These are phyloP conservation scores for Paxillus involutus DNA, from an alignment of 768 basidiomycete genomes.

Conservation along the genomic window DNA sequence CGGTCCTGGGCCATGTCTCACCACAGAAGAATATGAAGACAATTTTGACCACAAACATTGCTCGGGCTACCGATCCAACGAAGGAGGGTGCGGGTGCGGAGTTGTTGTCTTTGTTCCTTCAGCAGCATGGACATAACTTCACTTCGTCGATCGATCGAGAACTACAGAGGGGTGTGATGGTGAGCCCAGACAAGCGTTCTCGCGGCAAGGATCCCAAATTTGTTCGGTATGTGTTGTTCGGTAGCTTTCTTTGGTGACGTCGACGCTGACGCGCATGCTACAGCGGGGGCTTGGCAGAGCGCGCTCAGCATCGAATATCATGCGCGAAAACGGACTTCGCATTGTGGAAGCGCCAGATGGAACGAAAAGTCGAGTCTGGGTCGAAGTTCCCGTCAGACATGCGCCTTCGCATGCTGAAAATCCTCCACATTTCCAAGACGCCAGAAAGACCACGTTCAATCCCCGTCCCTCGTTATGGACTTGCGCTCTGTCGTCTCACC, in stretches of 20 bases:
- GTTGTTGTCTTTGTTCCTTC: constrained; percentile 52
- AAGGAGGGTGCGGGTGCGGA: constrained; percentile 51
- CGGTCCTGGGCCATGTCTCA: constrained; percentile 11
- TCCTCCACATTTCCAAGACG: constrained; percentile 36
- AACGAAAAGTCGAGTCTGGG: constrained; percentile 33
- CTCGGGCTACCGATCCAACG: constrained; percentile 50
- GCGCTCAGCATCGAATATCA: constrained; percentile 42
- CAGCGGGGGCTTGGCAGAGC: constrained; percentile 60
- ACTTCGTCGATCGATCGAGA: constrained; percentile 37
- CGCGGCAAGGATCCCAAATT: constrained; percentile 45
- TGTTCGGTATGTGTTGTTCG: constrained; percentile 39
- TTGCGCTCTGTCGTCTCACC: constrained; percentile 43
- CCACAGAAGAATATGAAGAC: constrained; percentile 42
- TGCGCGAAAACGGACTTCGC: constrained; percentile 44
- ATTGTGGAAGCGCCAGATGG: constrained; percentile 55
- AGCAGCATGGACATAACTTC: constrained; percentile 41
- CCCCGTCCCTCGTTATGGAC: constrained; percentile 30
- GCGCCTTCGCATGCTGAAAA: constrained; percentile 41
- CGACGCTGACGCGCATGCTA: not conserved
- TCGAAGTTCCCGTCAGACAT: constrained; percentile 38
- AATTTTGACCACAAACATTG: constrained; percentile 52
- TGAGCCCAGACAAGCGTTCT: constrained; percentile 58
- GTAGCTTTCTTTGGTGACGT: not conserved
- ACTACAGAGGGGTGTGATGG: constrained; percentile 48
- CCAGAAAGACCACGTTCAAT: constrained; percentile 29